Conservation (phyloP, 2,329 filamentous ascomycete genomes). For the Graphilbum ipis-grandicollis region DNA sequence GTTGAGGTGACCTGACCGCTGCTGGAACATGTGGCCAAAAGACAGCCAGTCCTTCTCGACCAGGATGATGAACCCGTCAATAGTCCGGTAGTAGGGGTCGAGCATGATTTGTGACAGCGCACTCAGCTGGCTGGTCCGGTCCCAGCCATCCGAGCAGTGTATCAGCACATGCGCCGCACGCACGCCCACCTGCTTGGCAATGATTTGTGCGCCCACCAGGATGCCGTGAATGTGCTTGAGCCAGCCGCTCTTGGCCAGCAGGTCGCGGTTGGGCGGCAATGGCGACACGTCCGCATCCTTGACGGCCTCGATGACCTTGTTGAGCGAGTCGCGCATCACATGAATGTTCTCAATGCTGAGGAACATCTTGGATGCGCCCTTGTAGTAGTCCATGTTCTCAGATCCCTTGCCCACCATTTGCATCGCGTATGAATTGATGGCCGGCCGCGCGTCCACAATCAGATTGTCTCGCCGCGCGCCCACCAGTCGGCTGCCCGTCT, state of each 20-base stretch:
- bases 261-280: conserved; percentile 64
- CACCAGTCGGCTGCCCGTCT: conserved; percentile 45
- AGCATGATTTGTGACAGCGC: conserved; percentile 84
- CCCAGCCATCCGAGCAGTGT: conserved; percentile 97
- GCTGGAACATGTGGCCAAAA: conserved; percentile 93
- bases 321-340: conserved; percentile 84
- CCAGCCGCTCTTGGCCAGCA: conserved; percentile 75
- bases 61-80: conserved; percentile 86
- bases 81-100: conserved; percentile 85
- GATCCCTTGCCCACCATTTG: conserved; percentile 85
- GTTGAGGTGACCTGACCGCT: conserved; percentile 74
- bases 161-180: conserved; percentile 91
- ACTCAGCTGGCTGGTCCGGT: conserved; percentile 87
- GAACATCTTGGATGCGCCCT: conserved; percentile 77
- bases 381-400: conserved; percentile 96
- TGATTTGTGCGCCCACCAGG: conserved; percentile 67
- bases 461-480: conserved; percentile 86
- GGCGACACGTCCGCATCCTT: conserved; percentile 84
- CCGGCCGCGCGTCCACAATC: conserved; percentile 89
- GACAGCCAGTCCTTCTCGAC: conserved; percentile 97
- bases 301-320: conserved; percentile 72
- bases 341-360: conserved; percentile 97
- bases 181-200: conserved; percentile 75
- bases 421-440: conserved; percentile 87
- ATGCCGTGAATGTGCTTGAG: conserved; percentile 75